Evolutionary conservation across 257 asterid species (phyloP), one percentile per base, ranked within the genome.

Genomic region (Solanum gandarillasii): DNA sequence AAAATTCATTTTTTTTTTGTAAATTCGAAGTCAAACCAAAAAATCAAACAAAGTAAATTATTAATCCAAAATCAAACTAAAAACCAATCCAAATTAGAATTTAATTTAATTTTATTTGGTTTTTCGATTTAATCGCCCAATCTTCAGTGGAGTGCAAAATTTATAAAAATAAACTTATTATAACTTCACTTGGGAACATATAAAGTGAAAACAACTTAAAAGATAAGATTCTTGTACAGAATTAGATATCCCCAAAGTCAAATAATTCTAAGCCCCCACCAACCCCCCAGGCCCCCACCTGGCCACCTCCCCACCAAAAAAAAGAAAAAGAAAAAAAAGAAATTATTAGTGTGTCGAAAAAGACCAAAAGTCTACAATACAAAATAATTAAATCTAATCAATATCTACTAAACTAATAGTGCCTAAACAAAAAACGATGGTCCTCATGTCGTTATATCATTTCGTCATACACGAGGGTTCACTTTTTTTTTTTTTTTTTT

Each of bases 391-490:
- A n/a, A 34, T 81, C 85, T 79, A 46, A 81, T 43, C 38, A 35
- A 74, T 74, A 73, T 79, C 85, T 48, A 29, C 27, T 82, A 86
- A 73, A 73, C 72, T 11, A 86, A 71, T 46, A n/a, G 12, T 34
- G 29, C 31, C 21, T 29, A 48, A 86, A 86, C 88, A 32, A 23
- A 65, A 86, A 86, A 73, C 73, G 74, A 23, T 35, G 29, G 74
- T 34, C 62, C 88, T 67, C 48, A 48, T 86, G 38, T 86, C 18
- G 29, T 73, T 86, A 72, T 35, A 39, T 73, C 75, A 86, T 86
- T 86, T 73, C 75, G 84, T 86, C 74, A 73, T 21, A 39, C 84
- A 73, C 88, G 55, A 86, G 88, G 88, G 25, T 16, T 52, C 74
- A 46, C 60, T 9, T 9, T 8, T 14, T 46, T 23, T 7, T 43